Evolutionary conservation across 768 basidiomycete species (phyloP).

Genomic region (Hygrocybe coccinea): DNA sequence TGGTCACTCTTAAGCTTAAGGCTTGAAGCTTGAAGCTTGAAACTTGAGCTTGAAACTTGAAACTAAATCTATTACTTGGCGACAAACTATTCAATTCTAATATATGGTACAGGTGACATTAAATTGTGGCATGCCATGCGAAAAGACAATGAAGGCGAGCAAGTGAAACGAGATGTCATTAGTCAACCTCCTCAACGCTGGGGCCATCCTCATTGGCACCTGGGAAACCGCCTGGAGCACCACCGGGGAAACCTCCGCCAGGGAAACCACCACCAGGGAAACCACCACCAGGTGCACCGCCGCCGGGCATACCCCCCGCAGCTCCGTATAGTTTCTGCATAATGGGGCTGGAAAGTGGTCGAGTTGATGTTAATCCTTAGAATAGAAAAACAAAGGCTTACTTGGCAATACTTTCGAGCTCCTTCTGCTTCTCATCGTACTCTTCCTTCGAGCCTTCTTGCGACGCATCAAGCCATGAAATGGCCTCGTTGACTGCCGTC

Average conservation of each 20-base stretch:
- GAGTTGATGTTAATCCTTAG: not conserved
- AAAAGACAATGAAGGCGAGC: too few relatives aligned
- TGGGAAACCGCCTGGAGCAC: constrained; percentile 52
- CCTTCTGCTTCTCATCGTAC: constrained; percentile 89
- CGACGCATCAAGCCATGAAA: constrained; percentile 80
- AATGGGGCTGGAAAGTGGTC: constrained; percentile 40
- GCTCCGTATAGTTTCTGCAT: constrained; percentile 74
- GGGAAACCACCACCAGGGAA: constrained; percentile 57
- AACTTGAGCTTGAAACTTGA: too few relatives aligned
- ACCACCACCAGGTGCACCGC: constrained; percentile 37
- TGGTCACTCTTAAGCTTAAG: too few relatives aligned
- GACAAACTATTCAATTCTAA: not conserved
- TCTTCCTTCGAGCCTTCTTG: constrained; percentile 93
- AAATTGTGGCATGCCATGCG: too few relatives aligned
- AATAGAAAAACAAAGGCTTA: constrained; percentile 18
- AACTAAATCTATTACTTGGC: too few relatives aligned
- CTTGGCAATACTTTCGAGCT: constrained; percentile 80
- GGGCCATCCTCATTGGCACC: constrained; percentile 81
- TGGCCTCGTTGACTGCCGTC: constrained; percentile 73
- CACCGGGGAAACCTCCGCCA: constrained; percentile 53
- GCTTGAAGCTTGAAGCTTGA: too few relatives aligned
- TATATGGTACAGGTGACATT: too few relatives aligned
- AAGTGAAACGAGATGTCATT: constrained; percentile 18
- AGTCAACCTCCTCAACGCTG: constrained; percentile 88
- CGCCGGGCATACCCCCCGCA: constrained; percentile 39